These are phyloP conservation scores for Talaromyces liani DNA, from an alignment of 495 filamentous ascomycete genomes.

Conservation along the genomic window DNA sequence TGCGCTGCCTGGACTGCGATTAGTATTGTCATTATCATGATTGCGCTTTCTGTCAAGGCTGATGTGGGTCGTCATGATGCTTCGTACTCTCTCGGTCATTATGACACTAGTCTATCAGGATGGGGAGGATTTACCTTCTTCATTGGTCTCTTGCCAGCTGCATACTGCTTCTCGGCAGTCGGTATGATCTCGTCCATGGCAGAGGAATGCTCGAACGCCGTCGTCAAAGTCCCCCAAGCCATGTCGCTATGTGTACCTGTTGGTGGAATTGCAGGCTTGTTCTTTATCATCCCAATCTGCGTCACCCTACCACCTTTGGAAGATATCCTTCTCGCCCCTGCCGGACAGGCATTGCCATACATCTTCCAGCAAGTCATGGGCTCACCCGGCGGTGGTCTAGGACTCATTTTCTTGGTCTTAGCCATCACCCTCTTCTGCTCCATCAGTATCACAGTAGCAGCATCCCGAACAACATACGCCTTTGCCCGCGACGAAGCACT, in stretches of 20 bases:
- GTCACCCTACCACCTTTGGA: slow-evolving; percentile 36
- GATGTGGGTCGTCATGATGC: slow-evolving; percentile 34
- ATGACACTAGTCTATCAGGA: slow-evolving; percentile 40
- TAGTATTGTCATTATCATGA: slow-evolving; percentile 32
- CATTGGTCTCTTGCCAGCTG: slow-evolving; percentile 44
- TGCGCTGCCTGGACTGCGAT: slow-evolving; percentile 34
- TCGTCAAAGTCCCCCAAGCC: slow-evolving; percentile 37
- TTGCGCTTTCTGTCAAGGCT: slow-evolving; percentile 34
- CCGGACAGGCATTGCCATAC: slow-evolving; percentile 37
- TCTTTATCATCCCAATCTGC: slow-evolving; percentile 43
- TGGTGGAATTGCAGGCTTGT: slow-evolving; percentile 34
- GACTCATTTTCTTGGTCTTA: slow-evolving; percentile 44
- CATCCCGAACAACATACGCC: slow-evolving; percentile 53
- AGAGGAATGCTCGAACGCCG: slow-evolving; percentile 38
- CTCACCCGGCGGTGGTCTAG: slow-evolving; percentile 38
- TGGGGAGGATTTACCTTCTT: slow-evolving; percentile 44
- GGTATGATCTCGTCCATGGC: slow-evolving; percentile 48
- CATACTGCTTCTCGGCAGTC: slow-evolving; percentile 44
- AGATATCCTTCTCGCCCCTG: slow-evolving; percentile 33
- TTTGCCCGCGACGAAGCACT: slow-evolving; percentile 50
- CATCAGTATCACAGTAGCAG: slow-evolving; percentile 53
- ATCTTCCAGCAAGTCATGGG: slow-evolving; percentile 43
- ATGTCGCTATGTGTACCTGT: slow-evolving; percentile 36
- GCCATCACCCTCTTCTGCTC: slow-evolving; percentile 58
- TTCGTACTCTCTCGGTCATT: slow-evolving; percentile 35